Evolutionary conservation across 2,329 filamentous ascomycete genomes (phyloP).

Genomic region (Exophiala aquamarina): DNA sequence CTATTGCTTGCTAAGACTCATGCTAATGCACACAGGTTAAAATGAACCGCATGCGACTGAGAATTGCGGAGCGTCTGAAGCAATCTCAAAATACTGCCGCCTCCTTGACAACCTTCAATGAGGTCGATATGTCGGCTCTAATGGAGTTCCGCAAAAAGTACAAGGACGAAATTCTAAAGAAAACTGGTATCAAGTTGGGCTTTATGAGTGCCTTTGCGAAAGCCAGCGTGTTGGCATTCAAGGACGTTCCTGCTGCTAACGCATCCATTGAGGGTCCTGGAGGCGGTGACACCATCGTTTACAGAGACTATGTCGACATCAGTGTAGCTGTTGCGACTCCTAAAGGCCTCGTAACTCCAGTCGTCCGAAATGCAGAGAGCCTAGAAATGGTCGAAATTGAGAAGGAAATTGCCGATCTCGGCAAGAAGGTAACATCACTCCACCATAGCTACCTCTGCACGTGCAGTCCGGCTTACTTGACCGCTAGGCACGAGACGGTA

Average conservation of each 20-base stretch:
- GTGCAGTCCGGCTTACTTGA: constrained; percentile 6
- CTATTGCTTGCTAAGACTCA: constrained; percentile 3
- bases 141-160: constrained; percentile 98
- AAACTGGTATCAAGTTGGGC: constrained; percentile 95
- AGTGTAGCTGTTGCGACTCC: constrained; percentile 96
- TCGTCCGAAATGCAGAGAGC: constrained; percentile 88
- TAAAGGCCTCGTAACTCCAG: constrained; percentile 94
- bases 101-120: constrained; percentile 96
- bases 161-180: constrained; percentile 95
- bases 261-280: constrained; percentile 95
- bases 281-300: constrained; percentile 95
- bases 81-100: constrained; percentile 98
- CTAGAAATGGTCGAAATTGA: constrained; percentile 90
- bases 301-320: constrained; percentile 96
- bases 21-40: constrained; percentile 68
- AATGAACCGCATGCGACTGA: constrained; percentile 99
- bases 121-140: constrained; percentile 96
- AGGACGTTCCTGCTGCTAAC: constrained; percentile 90
- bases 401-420: constrained; percentile 85
- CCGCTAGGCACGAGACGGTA: constrained; percentile 80
- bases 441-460: too few relatives aligned
- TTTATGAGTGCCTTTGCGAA: constrained; percentile 99
- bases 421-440: constrained; percentile 72
- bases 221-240: constrained; percentile 87
- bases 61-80: constrained; percentile 96